These are phyloP conservation scores for Rhodotorula paludigena DNA, from an alignment of 768 basidiomycete genomes.

Conservation along the genomic window DNA sequence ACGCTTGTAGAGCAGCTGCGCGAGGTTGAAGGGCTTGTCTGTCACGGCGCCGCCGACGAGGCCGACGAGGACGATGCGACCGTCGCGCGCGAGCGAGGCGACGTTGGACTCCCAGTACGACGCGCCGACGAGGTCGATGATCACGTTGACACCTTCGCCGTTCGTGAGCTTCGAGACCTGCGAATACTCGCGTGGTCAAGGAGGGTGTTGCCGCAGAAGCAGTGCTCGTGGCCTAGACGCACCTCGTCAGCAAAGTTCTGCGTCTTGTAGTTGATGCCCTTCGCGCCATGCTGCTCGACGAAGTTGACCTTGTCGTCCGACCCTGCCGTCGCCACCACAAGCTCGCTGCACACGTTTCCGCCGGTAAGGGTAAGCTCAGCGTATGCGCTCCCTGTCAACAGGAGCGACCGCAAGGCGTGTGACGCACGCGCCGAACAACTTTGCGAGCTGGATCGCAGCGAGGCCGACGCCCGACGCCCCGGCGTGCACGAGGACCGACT, in stretches of 20 bases:
- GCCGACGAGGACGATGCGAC: slow-evolving; percentile 66
- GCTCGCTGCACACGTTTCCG: slow-evolving; percentile 54
- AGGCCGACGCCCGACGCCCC: slow-evolving; percentile 86
- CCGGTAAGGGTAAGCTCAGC: no score
- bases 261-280: slow-evolving; percentile 71
- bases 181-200: background rate
- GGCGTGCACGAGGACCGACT: slow-evolving; percentile 80
- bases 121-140: slow-evolving; percentile 68
- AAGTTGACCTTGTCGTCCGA: slow-evolving; percentile 76
- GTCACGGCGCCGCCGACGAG: slow-evolving; percentile 57
- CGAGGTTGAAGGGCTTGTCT: slow-evolving; percentile 49
- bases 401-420: no score
- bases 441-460: slow-evolving; percentile 80
- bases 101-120: slow-evolving; percentile 71
- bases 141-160: slow-evolving; percentile 68
- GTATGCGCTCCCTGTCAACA: background rate
- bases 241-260: slow-evolving; percentile 72
- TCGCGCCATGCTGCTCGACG: slow-evolving; percentile 56
- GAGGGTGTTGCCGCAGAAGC: no score
- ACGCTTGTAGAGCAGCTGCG: slow-evolving; percentile 71
- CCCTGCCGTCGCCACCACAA: slow-evolving; percentile 81
- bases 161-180: slow-evolving; percentile 7
- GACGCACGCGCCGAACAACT: slow-evolving; percentile 66
- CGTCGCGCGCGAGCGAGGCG: slow-evolving; percentile 64
- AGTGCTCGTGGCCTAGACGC: slow-evolving; percentile 39